Conservation (phyloP, 495 filamentous ascomycete genomes). For the Penicillium macrosclerotiorum region DNA sequence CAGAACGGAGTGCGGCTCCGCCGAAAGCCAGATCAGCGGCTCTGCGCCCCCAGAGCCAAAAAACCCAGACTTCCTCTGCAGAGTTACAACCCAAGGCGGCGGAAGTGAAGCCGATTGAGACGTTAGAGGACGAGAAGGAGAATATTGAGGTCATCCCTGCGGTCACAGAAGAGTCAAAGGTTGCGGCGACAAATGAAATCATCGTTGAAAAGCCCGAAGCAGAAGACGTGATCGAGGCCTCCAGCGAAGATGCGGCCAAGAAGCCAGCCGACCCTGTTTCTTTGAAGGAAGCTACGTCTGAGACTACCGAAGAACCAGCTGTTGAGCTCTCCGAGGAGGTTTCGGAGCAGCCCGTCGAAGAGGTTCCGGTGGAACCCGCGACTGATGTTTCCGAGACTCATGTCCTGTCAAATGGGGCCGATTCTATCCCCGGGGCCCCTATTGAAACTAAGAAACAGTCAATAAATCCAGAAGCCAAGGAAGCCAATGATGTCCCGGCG, state of each 20-base stretch:
- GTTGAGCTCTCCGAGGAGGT: background rate
- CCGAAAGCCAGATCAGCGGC: slow-evolving; percentile 23
- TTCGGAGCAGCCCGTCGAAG: slow-evolving; percentile 1
- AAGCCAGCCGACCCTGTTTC: background rate
- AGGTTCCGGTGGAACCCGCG: background rate
- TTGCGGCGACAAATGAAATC: slow-evolving; percentile 1
- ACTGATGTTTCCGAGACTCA: too few relatives aligned
- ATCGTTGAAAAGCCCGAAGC: slow-evolving; percentile 9
- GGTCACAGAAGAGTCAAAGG: slow-evolving; percentile 12
- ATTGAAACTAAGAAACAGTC: too few relatives aligned
- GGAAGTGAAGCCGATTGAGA: slow-evolving; percentile 4
- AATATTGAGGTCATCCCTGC: slow-evolving; percentile 12
- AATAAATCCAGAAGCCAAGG: too few relatives aligned
- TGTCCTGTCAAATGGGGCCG: too few relatives aligned
- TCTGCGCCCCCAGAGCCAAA: slow-evolving; percentile 21
- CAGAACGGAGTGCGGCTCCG: slow-evolving; percentile 19
- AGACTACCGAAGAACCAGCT: background rate
- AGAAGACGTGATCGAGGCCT: background rate
- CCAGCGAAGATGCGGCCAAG: background rate
- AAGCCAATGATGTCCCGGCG: background rate
- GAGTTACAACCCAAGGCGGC: slow-evolving; percentile 6
- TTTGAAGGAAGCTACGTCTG: background rate
- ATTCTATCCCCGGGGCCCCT: too few relatives aligned
- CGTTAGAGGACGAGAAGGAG: slow-evolving; percentile 24
- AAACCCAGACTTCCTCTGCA: slow-evolving; percentile 18